Evolutionary conservation across 1,284 basidiomycete species (phyloP).

Genomic region (Prillingera fragicola): DNA sequence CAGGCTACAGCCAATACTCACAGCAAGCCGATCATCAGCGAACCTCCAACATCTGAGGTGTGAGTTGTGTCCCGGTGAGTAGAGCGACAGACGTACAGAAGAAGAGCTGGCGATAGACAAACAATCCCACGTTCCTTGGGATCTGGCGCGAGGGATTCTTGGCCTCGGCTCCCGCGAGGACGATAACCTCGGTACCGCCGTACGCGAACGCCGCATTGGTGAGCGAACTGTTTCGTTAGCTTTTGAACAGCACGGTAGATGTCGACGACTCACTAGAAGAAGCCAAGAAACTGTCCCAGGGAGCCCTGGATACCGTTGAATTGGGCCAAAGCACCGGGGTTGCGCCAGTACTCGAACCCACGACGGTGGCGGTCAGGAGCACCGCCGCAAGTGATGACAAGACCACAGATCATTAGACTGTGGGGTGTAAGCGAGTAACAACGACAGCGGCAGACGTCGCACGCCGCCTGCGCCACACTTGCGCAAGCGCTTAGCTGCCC

Average conservation of each 20-base stretch:
- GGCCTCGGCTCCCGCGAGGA: slow-evolving; percentile 48
- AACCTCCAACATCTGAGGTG: slow-evolving; percentile 59
- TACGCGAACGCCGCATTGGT: slow-evolving; percentile 11
- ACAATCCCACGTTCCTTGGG: slow-evolving; percentile 65
- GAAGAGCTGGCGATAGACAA: slow-evolving; percentile 65
- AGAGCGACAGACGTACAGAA: slow-evolving; percentile 50
- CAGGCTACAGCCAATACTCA: slow-evolving; percentile 52
- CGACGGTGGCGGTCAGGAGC: slow-evolving; percentile 43
- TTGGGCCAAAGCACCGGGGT: slow-evolving; percentile 49
- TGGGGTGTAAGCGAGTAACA: too few species aligned
- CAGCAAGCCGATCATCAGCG: slow-evolving; percentile 65
- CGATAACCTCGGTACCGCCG: slow-evolving; percentile 41
- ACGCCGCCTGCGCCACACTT: too few species aligned
- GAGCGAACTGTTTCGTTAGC: slow-evolving; percentile 22
- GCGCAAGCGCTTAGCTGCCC: background rate
- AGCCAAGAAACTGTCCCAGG: slow-evolving; percentile 28
- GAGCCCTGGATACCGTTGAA: slow-evolving; percentile 50
- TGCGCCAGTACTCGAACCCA: slow-evolving; percentile 50
- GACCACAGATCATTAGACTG: slow-evolving; percentile 53
- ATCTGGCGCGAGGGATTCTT: slow-evolving; percentile 67
- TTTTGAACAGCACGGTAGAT: slow-evolving; percentile 11
- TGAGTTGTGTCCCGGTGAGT: slow-evolving; percentile 60
- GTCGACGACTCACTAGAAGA: slow-evolving; percentile 3
- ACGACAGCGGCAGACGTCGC: too few species aligned
- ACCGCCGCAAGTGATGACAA: slow-evolving; percentile 56